Base-by-base conservation (phyloP, 768 basidiomycete genomes). In the Rhizopogon salebrosus region DNA sequence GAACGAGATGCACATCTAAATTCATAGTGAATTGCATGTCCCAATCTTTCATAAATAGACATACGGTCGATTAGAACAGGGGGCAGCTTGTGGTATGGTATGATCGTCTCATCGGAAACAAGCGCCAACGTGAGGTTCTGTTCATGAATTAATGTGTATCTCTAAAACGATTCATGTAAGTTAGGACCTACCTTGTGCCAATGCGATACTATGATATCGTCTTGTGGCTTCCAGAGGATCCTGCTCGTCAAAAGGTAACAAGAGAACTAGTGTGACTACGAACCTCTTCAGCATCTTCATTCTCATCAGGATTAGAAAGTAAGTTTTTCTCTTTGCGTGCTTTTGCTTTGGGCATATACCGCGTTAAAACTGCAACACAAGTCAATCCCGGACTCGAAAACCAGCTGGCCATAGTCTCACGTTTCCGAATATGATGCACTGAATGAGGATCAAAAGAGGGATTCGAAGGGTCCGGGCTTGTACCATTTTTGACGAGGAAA, bases 51-150 rank as follows among this genome's bases (percentile, higher is more conserved):
- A 16, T 10, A 51, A 4, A 38, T 24, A 40, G 24, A 78, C 86
- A 59, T 55, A 91, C 89, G 80, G 64, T 86, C 80, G 16, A 68
- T 60, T 4, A 89, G 57, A 4, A 83, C 80, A 5, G 81, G 77
- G 0, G 89, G 80, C 16, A 92, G 62, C 51, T 77, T 72, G 6
- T 65, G 60, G 55, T 79, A 78, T 8, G 80, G 77, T 39, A 97
- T 53, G 1, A 71, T 62, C 1, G 73, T 60, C n/a, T 73, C 73
- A 57, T 94, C 88, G 18, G 90, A 89, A 37, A 98, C 73, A 38
- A 99, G 73, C 6, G 88, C 88, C 34, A 99, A 68, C 0, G 94
- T 97, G 18, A 99, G 64, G 67, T 98, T 98, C 84, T 92, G 66
- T 3, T 42, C 36, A 29, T 20, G 2, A 18, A 23, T 54, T 60